Percentiles rank a stretch among this genome's conserved stretches.
These are phyloP conservation scores for Iris macrosiphon DNA, from an alignment of 106 monocot species.

Conservation along the genomic window DNA sequence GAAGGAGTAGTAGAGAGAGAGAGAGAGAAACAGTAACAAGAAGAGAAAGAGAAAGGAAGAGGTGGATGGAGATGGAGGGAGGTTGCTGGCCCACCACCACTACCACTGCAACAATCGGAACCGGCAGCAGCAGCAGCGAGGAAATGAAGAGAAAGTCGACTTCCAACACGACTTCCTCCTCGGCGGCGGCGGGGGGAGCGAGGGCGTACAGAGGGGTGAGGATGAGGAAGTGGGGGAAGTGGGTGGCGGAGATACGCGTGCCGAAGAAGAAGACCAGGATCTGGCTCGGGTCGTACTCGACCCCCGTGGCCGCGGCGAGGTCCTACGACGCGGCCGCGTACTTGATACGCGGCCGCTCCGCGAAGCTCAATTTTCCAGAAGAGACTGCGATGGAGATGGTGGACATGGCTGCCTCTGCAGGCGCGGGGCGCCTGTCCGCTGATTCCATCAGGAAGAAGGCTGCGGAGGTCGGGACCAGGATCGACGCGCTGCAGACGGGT, in stretches of 20 bases:
- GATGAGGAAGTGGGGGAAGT: conserved; percentile 52
- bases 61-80: too few species aligned
- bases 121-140: too few species aligned
- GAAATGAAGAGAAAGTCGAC: too few species aligned
- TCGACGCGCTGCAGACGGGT: conserved; percentile 18
- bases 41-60: too few species aligned
- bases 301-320: conserved; percentile 33
- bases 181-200: too few species aligned
- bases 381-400: not conserved
- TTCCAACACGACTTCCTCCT: too few species aligned
- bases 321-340: conserved; percentile 42
- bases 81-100: too few species aligned
- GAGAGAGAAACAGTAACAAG: too few species aligned
- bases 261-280: conserved; percentile 37
- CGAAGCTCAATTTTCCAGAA: conserved; percentile 29
- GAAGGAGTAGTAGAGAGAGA: too few species aligned
- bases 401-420: not conserved
- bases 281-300: conserved; percentile 41
- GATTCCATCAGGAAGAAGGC: conserved; percentile 37
- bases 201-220: conserved; percentile 20
- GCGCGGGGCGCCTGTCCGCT: conserved; percentile 9
- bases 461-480: conserved; percentile 27
- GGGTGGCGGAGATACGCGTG: conserved; percentile 44
- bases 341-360: conserved; percentile 21
- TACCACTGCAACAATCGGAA: too few species aligned